Conservation (phyloP, 73 alveolate species). For the Paramecium tetraurelia region DNA sequence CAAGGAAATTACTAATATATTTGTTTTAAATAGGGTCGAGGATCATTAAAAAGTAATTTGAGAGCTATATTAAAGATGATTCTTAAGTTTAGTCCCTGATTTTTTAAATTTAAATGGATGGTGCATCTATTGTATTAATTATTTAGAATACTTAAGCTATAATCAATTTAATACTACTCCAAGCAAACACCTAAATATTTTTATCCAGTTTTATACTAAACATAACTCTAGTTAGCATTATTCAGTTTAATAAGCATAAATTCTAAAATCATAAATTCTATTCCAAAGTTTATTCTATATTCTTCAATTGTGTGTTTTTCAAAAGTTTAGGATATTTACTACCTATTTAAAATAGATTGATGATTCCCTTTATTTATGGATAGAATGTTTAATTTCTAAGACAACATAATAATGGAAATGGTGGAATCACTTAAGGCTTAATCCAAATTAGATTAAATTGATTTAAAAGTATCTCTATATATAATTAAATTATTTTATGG, state of each 20-base stretch:
- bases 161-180: background rate
- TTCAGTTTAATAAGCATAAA: background rate
- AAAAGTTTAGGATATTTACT: background rate
- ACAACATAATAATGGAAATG: background rate
- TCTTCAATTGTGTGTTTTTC: background rate
- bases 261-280: background rate
- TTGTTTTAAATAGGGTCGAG: background rate
- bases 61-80: background rate
- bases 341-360: background rate
- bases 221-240: background rate
- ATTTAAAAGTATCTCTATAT: background rate
- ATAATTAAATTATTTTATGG: background rate
- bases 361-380: background rate
- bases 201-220: background rate
- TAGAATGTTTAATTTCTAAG: background rate
- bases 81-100: background rate
- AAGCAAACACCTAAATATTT: background rate
- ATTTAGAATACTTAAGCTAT: background rate
- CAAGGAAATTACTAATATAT: background rate
- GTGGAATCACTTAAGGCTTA: background rate
- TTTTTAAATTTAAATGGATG: background rate
- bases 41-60: background rate
- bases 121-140: background rate
- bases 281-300: background rate
- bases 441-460: background rate